Percentiles rank a stretch among this genome's conserved stretches.
phyloP scores from a whole-genome alignment of 768 basidiomycete species.

The Coprinopsis sp. region DNA sequence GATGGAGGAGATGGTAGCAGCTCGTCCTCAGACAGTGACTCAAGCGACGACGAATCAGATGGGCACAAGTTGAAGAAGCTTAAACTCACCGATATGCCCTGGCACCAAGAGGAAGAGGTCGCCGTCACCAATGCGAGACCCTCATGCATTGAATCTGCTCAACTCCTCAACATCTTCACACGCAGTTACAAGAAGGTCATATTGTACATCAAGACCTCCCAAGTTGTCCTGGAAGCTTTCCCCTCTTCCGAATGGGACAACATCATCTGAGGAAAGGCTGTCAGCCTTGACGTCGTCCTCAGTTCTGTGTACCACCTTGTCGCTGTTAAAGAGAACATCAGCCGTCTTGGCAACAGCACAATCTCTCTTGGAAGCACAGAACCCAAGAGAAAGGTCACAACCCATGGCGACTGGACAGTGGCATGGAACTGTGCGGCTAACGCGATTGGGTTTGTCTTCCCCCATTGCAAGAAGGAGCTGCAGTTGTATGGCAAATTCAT shows the following conservation, averaged over 20 bases:
- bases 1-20: too few species aligned
- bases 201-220: too few species aligned
- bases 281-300: conserved; percentile 27
- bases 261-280: conserved; percentile 18
- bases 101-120: too few species aligned
- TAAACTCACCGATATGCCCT: too few species aligned
- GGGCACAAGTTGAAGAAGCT: too few species aligned
- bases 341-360: conserved; percentile 15
- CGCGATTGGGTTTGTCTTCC: conserved; percentile 23
- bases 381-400: conserved; percentile 11
- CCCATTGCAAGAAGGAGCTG: conserved; percentile 23
- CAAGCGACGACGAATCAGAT: too few species aligned
- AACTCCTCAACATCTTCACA: too few species aligned
- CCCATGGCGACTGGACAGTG: conserved; percentile 19
- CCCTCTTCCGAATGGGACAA: conserved; percentile 20
- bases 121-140: too few species aligned
- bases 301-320: conserved; percentile 12
- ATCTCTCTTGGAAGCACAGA: conserved; percentile 9
- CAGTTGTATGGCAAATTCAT: conserved; percentile 22
- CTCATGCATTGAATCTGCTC: too few species aligned
- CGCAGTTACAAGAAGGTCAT: too few species aligned
- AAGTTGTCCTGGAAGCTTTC: too few species aligned
- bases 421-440: conserved; percentile 16
- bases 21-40: too few species aligned
- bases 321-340: conserved; percentile 8